Evolutionary conservation across 1,284 basidiomycete species (phyloP).

Genomic region (Mrakiaceae sp.): DNA sequence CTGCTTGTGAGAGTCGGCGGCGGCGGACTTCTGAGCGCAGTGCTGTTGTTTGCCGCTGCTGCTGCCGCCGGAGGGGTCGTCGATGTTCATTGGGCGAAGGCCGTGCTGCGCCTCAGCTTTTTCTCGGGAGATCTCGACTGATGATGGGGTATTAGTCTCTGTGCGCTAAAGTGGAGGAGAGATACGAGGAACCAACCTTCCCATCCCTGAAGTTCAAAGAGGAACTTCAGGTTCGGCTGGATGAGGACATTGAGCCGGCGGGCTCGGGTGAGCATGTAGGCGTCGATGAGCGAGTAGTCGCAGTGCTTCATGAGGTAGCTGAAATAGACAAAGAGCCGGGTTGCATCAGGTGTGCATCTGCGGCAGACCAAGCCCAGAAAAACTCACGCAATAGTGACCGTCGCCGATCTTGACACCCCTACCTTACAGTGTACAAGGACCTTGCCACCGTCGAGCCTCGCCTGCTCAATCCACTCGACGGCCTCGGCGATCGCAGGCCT

Average conservation of each 20-base stretch:
- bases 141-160: background rate
- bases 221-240: conserved; percentile 83
- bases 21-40: background rate
- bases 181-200: conserved; percentile 53
- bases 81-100: background rate
- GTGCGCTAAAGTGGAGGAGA: background rate
- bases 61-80: background rate
- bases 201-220: conserved; percentile 90
- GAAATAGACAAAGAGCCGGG: background rate
- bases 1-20: background rate
- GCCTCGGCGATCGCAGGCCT: conserved; percentile 76
- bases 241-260: conserved; percentile 53
- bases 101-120: conserved; percentile 11
- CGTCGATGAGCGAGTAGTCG: conserved; percentile 11
- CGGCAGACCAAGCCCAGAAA: conserved; percentile 70
- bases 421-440: conserved; percentile 94
- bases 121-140: conserved; percentile 16
- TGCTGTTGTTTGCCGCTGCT: no score
- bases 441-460: conserved; percentile 67
- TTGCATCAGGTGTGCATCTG: background rate
- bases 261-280: conserved; percentile 27
- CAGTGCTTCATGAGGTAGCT: conserved; percentile 18
- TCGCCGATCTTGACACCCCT: conserved; percentile 85
- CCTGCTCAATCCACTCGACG: conserved; percentile 86
- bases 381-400: conserved; percentile 92